Evolutionary conservation across 495 filamentous ascomycete genomes (phyloP), one percentile per base, ranked within the genome.

Genomic region (Rhypophila decipiens): DNA sequence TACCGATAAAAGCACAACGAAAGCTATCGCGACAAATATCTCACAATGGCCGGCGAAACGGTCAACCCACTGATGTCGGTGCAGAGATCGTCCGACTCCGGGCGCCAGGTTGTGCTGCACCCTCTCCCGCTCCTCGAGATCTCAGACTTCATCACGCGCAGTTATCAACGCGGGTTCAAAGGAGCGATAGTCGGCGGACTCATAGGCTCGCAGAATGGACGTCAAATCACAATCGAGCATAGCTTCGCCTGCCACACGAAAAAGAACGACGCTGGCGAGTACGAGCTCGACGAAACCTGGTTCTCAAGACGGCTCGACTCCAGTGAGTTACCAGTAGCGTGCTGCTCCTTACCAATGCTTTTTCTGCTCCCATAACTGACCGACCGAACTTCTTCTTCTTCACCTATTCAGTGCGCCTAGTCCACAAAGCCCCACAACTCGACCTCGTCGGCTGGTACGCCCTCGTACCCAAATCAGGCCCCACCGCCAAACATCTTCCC

Each of bases 371-470:
- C 29, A 33, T 8, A 7, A 33, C 23, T 38, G 8, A 13, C 22
- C 37, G 19, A 15, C 34, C 19, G 35, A 15, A 20, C 31, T 5
- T 35, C 31, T 35, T 35, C 31, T n/a, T 29, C 11, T 4, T 13
- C 10, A 3, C 5, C 22, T 4, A 7, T 10, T 7, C 53, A 91
- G 88, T 89, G 78, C 90, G 85, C 68, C 84, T 86, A 52, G 93
- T 97, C 4, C 87, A 97, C 71, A 89, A 88, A 64, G 72, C 65
- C 27, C 87, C 88, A 0, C 66, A 77, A 9, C 83, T 96, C 31
- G 93, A 97, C 55, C 74, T 97, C 18, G 88, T 96, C 29, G 93
- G 89, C 64, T 95, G 91, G 88, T 99, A 91, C 74, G 86, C 88
- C n/a, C 79, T 87, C 9, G 72, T 87, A 18, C 80, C 88, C 20